Evolutionary conservation across 768 basidiomycete genomes (phyloP), one percentile per base, ranked within the genome.

Genomic region (Boletus patriciae): DNA sequence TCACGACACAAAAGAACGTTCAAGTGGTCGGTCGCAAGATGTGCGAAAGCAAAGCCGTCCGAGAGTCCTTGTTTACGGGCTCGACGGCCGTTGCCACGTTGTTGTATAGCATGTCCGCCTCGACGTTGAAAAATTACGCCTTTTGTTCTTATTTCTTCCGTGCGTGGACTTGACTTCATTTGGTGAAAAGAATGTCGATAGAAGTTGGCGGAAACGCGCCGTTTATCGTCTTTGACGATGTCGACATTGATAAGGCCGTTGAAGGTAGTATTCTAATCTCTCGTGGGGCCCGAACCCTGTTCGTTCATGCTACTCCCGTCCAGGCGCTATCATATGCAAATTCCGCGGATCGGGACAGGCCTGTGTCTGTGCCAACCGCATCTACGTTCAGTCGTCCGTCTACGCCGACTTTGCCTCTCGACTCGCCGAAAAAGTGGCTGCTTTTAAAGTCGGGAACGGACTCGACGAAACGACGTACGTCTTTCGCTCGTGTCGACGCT

Each of bases 191-290:
- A 60, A 69, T 85, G 11, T 92, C 92, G 2, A 73, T 94, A 37
- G 94, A 96, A 74, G 90, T 94, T 29, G 93, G 94, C 15, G 96
- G 97, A 29, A 98, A 98, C 62, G 86, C 95, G 0, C 90, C 96
- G 0, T 94, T 99, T 73, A 97, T 98, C 63, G 90, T 99, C 8
- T 98, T 99, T 70, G 90, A 94, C 60, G 97, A 98, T 66, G 96
- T 94, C 0, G 87, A 98, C 69, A 81, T 99, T 50, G 91, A 94
- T 47, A 85, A 88, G 54, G 97, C 97, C 29, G 92, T 99, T 8
- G 85, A 87, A 61, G 91, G 95, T 82, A 69, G 57, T 58, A 23
- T 29, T 23, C 3, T 1, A 23, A 25, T 21, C 5, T 37, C 41
- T 48, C 8, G 18, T 40, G 16, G 11, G 6, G 6, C 1, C 6